Base-by-base conservation (phyloP, 2,329 filamentous ascomycete genomes). In the Xylariaceae sp. region DNA sequence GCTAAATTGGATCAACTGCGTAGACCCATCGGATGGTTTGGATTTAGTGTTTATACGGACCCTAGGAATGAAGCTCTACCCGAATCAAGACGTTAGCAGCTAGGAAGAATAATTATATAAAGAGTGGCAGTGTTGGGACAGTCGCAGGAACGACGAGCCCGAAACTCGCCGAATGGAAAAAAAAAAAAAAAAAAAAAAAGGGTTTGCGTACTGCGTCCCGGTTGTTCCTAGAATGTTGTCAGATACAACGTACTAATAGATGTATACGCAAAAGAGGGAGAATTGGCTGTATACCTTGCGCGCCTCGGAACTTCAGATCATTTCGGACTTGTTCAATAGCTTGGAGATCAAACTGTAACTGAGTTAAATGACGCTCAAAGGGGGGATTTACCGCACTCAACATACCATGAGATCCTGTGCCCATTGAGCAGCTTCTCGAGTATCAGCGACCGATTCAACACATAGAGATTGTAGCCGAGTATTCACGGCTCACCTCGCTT, bases 381-480 rank as follows among this genome's bases (percentile, higher is more conserved):
- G 19, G 27, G 35, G 19, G 19, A 2, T 19, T 19, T 3, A 8
- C n/a, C 47, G 12, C 4, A 27, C 35, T 42, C 12, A 31, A 41
- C 50, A 39, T 56, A 58, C 56, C 54, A 56, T 53, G 3, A 59
- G 54, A 65, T 90, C 85, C 66, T 89, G 86, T 34, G 85, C 79
- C 87, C 87, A 91, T 64, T 88, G 79, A 51, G 81, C 83, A 6
- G 86, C 84, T 57, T 85, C 77, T 70, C 82, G 82, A 50, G 85
- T 85, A 27, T 89, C 83, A 12, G 65, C 65, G 39, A 65, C 66
- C 12, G 54, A 26, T 19, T 6, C 4, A 27, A n/a, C 32, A 37
- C 8, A 37, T 11, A 6, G n/a, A 32, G n/a, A 19, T 32, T 34
- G 7, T 7, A 19, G 19, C 40, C 8, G 41, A 19, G 5, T 11